These are phyloP conservation scores for Cenchrus fungigraminus DNA, from an alignment of 176 grass and related monocot genomes.

Conservation along the genomic window DNA sequence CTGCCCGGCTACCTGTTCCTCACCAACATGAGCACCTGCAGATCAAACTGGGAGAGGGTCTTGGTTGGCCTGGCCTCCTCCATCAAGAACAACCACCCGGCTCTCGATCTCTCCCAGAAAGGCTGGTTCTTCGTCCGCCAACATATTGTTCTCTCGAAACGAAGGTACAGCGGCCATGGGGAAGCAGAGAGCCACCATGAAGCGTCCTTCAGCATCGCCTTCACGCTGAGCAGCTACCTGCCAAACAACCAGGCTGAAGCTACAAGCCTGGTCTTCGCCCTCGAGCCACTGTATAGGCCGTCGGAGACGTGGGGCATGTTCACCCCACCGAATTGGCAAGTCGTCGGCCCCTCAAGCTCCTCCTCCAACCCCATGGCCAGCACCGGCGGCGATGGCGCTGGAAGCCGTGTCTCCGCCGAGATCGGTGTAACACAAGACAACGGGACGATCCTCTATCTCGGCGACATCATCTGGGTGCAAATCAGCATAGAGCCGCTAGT, in stretches of 20 bases:
- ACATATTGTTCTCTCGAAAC: not conserved
- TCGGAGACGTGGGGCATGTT: not conserved
- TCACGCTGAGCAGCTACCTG: not conserved
- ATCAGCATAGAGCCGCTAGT: not conserved
- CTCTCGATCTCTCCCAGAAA: not conserved
- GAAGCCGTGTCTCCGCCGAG: not conserved
- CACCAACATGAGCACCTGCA: conserved; percentile 2
- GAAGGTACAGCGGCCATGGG: not conserved
- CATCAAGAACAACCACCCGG: not conserved
- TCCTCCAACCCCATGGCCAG: no score
- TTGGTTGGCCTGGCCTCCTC: not conserved
- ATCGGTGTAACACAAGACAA: not conserved
- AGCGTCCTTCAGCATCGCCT: not conserved
- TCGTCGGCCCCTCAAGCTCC: not conserved
- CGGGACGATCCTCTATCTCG: not conserved
- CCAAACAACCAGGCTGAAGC: not conserved
- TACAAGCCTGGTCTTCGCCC: not conserved
- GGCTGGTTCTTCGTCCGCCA: not conserved
- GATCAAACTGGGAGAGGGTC: not conserved
- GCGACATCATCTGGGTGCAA: not conserved
- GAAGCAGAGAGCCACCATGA: not conserved
- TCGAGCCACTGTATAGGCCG: not conserved
- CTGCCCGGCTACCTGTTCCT: not conserved
- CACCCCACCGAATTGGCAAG: no score
- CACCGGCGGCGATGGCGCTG: no score